A percentile compares a stretch with the other conserved stretches of the same genome.
These are phyloP conservation scores for Paraphaeosphaeria sporulosa DNA, from an alignment of 2,329 filamentous ascomycete genomes.

Conservation along the genomic window DNA sequence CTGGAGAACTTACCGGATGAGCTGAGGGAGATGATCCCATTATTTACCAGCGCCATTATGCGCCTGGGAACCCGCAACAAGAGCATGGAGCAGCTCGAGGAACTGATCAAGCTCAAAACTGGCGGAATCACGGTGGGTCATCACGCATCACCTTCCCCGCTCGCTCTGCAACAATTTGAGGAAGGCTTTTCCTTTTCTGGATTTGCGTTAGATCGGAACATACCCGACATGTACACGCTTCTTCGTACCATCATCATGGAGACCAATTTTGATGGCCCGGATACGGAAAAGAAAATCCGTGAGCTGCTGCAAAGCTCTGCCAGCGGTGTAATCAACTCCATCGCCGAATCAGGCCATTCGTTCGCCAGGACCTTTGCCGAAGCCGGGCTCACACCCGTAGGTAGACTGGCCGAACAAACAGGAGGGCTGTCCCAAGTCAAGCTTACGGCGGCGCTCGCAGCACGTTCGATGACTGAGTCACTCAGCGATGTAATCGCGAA, in stretches of 20 bases:
- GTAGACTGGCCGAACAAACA: constrained; percentile 82
- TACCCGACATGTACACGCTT: constrained; percentile 89
- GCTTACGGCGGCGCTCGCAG: constrained; percentile 79
- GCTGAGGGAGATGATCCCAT: constrained; percentile 80
- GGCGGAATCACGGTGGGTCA: constrained; percentile 88
- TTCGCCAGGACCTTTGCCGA: constrained; percentile 87
- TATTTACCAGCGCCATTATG: constrained; percentile 94
- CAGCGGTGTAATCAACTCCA: constrained; percentile 88
- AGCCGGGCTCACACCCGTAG: constrained; percentile 75
- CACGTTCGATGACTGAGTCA: constrained; percentile 72
- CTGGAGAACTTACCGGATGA: constrained; percentile 84
- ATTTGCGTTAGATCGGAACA: constrained; percentile 87
- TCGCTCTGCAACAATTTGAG: constrained; percentile 71
- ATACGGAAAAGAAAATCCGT: constrained; percentile 81
- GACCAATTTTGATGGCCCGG: constrained; percentile 86
- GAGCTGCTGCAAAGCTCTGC: constrained; percentile 87
- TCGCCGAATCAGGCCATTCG: constrained; percentile 87
- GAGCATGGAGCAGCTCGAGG: constrained; percentile 94
- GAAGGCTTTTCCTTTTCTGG: constrained; percentile 88
- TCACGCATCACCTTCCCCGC: constrained; percentile 80
- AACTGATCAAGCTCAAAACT: constrained; percentile 94
- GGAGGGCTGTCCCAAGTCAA: constrained; percentile 90
- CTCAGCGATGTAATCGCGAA: constrained; percentile 80
- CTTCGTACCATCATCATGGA: constrained; percentile 81
- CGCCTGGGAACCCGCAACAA: constrained; percentile 86